These are phyloP conservation scores for Apium graveolens DNA, from an alignment of 129 eudicot genomes.

Conservation along the genomic window DNA sequence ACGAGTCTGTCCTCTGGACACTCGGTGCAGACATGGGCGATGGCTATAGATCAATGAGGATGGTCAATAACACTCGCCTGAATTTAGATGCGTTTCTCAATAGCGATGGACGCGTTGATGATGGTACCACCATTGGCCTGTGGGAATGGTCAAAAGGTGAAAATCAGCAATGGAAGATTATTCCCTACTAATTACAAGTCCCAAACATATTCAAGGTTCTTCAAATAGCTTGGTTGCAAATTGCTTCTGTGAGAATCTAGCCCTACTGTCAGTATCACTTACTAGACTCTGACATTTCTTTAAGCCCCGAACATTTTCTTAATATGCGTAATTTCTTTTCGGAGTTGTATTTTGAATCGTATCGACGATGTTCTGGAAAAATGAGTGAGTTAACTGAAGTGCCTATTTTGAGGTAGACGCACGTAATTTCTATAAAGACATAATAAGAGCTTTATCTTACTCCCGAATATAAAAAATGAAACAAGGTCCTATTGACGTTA, in stretches of 20 bases:
- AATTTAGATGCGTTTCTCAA: slow-evolving; percentile 61
- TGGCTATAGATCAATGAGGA: slow-evolving; percentile 64
- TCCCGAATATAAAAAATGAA: neutral
- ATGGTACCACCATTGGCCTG: slow-evolving; percentile 55
- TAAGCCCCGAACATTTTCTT: no score
- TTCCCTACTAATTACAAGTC: slow-evolving; percentile 49
- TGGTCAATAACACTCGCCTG: slow-evolving; percentile 70
- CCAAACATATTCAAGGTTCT: neutral
- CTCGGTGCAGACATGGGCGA: slow-evolving; percentile 73
- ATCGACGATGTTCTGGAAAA: no score
- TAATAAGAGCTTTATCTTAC: neutral
- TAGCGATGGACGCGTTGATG: slow-evolving; percentile 38
- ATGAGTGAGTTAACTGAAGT: no score
- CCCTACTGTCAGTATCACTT: no score
- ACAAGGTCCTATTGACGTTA: no score
- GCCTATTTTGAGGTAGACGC: neutral
- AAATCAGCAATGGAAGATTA: slow-evolving; percentile 76
- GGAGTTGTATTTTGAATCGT: no score
- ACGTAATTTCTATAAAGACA: neutral
- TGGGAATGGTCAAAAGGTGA: slow-evolving; percentile 71
- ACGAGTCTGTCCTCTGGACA: slow-evolving; percentile 87
- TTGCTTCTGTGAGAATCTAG: no score
- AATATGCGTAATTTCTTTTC: no score
- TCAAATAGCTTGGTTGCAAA: no score
- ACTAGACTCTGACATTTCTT: no score